These are phyloP conservation scores for Aspergillus caelatus DNA, from an alignment of 2,329 filamentous ascomycete species.

Conservation along the genomic window DNA sequence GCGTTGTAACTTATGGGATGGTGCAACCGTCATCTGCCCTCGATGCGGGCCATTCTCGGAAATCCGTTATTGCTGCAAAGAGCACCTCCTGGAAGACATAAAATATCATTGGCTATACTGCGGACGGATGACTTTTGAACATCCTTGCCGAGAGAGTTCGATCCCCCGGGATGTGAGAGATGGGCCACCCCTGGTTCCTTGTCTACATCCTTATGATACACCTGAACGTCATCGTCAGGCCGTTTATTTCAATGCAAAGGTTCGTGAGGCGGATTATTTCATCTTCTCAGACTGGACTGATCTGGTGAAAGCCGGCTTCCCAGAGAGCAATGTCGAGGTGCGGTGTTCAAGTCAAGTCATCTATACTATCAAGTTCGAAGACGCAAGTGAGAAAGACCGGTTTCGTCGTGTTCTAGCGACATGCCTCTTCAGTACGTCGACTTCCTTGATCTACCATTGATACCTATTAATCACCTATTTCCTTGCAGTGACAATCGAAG, in stretches of 20 bases:
- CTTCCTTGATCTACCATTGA: neutral
- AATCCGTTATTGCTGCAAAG: conserved; percentile 42
- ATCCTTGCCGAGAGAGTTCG: conserved; percentile 22
- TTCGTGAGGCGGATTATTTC: conserved; percentile 36
- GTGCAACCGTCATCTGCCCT: conserved; percentile 39
- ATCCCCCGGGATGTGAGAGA: conserved; percentile 24
- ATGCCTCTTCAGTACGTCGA: conserved; percentile 33
- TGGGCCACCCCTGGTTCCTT: conserved; percentile 31
- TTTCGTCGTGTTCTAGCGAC: conserved; percentile 38
- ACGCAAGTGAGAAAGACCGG: conserved; percentile 32
- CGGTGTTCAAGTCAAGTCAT: conserved; percentile 30
- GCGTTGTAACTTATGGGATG: conserved; percentile 36
- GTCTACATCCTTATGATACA: conserved; percentile 30
- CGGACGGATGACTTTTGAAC: conserved; percentile 21
- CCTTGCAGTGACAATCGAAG: conserved; percentile 29
- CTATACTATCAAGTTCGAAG: conserved; percentile 25
- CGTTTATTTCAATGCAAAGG: conserved; percentile 31
- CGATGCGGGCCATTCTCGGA: conserved; percentile 43
- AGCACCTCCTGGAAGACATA: conserved; percentile 39
- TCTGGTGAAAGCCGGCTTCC: conserved; percentile 13
- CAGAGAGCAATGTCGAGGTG: conserved; percentile 10
- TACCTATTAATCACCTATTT: neutral
- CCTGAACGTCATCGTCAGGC: conserved; percentile 42
- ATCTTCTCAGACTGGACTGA: conserved; percentile 36
- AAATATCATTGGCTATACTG: conserved; percentile 40